Base-by-base conservation (phyloP, 2,329 filamentous ascomycete species). In the Diaporthe longicolla region DNA sequence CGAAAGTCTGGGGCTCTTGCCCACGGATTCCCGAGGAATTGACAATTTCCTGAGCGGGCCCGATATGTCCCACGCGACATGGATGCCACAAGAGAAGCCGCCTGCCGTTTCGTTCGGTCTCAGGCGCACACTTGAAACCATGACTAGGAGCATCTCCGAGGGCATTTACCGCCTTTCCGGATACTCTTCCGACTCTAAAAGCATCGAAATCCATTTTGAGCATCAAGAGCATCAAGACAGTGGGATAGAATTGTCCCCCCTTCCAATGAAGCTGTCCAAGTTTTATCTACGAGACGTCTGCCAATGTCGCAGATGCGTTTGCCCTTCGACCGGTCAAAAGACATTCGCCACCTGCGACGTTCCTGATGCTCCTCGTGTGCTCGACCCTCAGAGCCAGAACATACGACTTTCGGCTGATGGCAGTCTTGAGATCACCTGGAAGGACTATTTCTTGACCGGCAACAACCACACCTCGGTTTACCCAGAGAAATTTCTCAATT, bases 361-460 rank as follows among this genome's bases (percentile, higher is more conserved):
- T 7, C 82, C 83, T 8, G 32, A 76, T 1, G 63, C 78, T 15
- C 82, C 86, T 37, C 66, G 76, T 17, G 79, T 87, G 26, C 37
- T 37, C 37, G 24, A 29, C 1, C 24, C 58, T 4, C 15, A 63
- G 1, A 29, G 13, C 24, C 74, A 77, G 5, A 40, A 76, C 2
- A 82, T 84, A 40, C 76, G 78, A 2, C 69, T 81, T 1, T 77
- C 77, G 21, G 77, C 83, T 0, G 82, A 86, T 24, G 86, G 85
- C 11, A 82, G 83, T 1, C 82, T 94, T 17, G 83, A 86, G 26
- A 82, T 96, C 10, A 80, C 83, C n/a, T 97, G 94, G 91, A 78
- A 82, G 8, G 79, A 83, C 66, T 87, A 89, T 73, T 83, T 86
- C 70, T 76, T 81, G 6, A 80, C 79, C 21, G 79, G 80, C 29